Evolutionary conservation across 1,284 basidiomycete genomes (phyloP), one percentile per base, ranked within the genome.

Genomic region (Sanghuangporus weigelae): DNA sequence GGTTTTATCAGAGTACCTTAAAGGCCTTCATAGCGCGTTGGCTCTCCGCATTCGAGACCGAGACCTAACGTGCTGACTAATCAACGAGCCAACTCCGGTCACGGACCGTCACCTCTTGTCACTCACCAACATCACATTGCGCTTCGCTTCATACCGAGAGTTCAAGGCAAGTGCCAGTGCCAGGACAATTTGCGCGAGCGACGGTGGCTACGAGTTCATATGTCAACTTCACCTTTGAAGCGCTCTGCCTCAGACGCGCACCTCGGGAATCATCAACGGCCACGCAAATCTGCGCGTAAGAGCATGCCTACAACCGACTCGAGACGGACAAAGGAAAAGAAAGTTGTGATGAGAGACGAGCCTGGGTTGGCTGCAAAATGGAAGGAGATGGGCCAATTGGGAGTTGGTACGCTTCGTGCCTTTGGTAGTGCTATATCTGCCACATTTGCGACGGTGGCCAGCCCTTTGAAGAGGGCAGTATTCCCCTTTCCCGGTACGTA

Each of bases 241-340:
- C 64, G 64, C 21, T 44, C 64, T 42, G 64, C 64, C 21, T 65
- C 64, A n/a, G 60, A 62, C 44, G 64, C 64, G 55, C 46, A 48
- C 39, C 53, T 63, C 49, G 46, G 49, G 31, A 40, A 21, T 46
- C 57, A 38, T 16, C 44, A 39, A 16, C 44, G 44, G 16, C 44
- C 44, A 46, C 12, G 50, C 3, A 66, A 66, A 38, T 53, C 39
- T 12, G 53, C 61, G 19, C 65, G 62, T 21, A 63, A 23, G 35
- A 51, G 19, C 40, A 60, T 57, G 44, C 57, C 44, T 36, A 46
- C 31, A 40, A 51, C 50, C 10, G 57, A 26, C 26, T 31, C 26
- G 26, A 53, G 8, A 12, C 49, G 16, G 58, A 63, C 21, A 21
- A 57, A 23, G 57, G 31, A 11, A 49, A 44, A 31, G 26, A 31